A percentile compares a stretch with the other conserved stretches of the same genome.
Evolutionary conservation across 106 monocot species (phyloP).

Genomic region (Allium sativum): DNA sequence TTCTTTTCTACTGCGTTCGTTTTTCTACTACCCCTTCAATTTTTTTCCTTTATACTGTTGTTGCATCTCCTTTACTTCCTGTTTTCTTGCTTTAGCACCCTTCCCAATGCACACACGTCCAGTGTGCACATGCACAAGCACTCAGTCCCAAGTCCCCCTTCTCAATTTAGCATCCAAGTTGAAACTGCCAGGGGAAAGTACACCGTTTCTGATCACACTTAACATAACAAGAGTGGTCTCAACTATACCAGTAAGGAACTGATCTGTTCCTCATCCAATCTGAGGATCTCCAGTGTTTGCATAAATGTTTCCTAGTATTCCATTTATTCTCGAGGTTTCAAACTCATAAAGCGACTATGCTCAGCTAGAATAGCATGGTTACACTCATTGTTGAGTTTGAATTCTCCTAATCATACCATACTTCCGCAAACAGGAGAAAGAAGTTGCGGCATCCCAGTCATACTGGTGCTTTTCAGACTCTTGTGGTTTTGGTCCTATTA

Average conservation of each 20-base stretch:
- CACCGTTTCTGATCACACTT: slow-evolving; percentile 89
- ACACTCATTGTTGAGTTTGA: slow-evolving; percentile 93
- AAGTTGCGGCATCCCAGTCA: slow-evolving; percentile 98
- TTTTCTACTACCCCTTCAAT: no score
- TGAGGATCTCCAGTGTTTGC: slow-evolving; percentile 99
- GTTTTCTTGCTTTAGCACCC: no score
- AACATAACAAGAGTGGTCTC: slow-evolving; percentile 97
- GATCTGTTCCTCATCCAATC: slow-evolving; percentile 96
- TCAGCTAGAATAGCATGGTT: slow-evolving; percentile 96
- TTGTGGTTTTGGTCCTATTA: slow-evolving; percentile 96
- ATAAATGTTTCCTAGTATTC: slow-evolving; percentile 88
- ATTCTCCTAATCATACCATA: slow-evolving; percentile 90
- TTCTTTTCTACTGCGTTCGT: no score
- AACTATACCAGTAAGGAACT: slow-evolving; percentile 80
- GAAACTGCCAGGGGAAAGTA: no score
- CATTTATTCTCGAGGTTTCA: slow-evolving; percentile 97
- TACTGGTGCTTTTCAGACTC: slow-evolving; percentile 99
- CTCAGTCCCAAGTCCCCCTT: no score
- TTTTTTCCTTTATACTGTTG: no score
- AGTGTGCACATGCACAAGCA: no score
- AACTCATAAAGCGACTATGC: slow-evolving; percentile 94
- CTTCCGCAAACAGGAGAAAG: slow-evolving; percentile 63
- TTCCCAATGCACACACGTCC: no score
- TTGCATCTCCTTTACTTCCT: no score
- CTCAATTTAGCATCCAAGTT: no score